Evolutionary conservation across 441 rosid genomes (phyloP).

Genomic region (Raphanus hybrid): DNA sequence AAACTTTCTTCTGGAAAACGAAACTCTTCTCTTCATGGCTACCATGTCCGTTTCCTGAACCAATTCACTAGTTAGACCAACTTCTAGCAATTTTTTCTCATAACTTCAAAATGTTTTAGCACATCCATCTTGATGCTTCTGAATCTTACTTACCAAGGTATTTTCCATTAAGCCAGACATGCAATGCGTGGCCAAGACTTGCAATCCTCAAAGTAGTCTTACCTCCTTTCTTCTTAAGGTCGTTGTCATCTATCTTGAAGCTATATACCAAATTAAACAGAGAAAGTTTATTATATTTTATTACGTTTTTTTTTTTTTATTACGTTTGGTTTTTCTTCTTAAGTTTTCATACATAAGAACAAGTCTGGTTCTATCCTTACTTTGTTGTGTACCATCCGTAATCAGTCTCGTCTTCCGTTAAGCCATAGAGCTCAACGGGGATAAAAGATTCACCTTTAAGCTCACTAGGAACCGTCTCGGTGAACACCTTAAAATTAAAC

Average conservation of each 20-base stretch:
- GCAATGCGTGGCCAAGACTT: conserved; percentile 85
- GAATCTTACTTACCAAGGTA: conserved; percentile 64
- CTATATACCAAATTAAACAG: conserved; percentile 43
- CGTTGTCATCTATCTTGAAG: conserved; percentile 47
- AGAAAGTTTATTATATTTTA: conserved; percentile 4
- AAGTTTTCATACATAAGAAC: not conserved
- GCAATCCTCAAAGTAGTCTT: conserved; percentile 65
- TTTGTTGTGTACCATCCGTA: conserved; percentile 77
- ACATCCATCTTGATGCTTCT: not conserved
- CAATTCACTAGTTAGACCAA: not conserved
- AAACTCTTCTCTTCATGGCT: conserved; percentile 52
- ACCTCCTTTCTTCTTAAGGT: conserved; percentile 50
- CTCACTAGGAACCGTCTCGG: conserved; percentile 48
- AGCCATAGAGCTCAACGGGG: conserved; percentile 62
- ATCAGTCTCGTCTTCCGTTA: conserved; percentile 73
- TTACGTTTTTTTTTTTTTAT: not conserved
- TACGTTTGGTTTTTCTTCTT: not conserved
- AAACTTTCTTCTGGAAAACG: conserved; percentile 40
- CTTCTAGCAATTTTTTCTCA: not conserved
- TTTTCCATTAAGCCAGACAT: conserved; percentile 76
- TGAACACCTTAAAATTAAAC: conserved; percentile 55
- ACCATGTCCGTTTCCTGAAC: conserved; percentile 49
- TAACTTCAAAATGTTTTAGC: not conserved
- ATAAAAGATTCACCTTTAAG: conserved; percentile 24
- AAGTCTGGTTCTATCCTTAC: conserved; percentile 34